Conservation (phyloP, 345 rosid genomes). For the Ceriops decandra region DNA sequence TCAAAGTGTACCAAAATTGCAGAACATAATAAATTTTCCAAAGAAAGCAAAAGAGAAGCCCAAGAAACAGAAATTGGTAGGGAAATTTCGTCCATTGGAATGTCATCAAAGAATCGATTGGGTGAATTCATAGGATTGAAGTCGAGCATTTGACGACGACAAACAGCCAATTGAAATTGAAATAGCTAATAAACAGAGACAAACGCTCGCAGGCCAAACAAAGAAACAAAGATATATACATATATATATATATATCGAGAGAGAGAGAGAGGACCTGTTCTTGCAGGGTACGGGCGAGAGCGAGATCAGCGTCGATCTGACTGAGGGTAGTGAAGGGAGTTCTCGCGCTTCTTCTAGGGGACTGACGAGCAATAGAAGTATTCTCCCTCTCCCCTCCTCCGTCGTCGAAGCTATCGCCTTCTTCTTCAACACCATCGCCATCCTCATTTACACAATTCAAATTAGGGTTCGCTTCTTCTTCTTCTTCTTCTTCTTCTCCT, state of each 20-base stretch:
- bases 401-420: slow-evolving; percentile 10
- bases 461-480: slow-evolving; percentile 27
- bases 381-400: neutral
- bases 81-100: too few species aligned
- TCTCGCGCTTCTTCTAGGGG: slow-evolving; percentile 54
- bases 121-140: neutral
- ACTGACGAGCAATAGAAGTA: slow-evolving; percentile 15
- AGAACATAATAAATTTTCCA: too few species aligned
- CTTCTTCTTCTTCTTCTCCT: neutral
- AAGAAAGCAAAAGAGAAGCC: too few species aligned
- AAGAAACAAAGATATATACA: neutral
- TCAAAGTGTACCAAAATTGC: too few species aligned
- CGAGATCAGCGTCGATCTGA: slow-evolving; percentile 93
- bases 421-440: slow-evolving; percentile 9
- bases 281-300: slow-evolving; percentile 89
- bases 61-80: too few species aligned
- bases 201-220: too few species aligned
- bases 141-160: too few species aligned
- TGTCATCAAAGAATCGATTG: neutral
- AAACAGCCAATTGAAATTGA: neutral
- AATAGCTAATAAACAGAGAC: neutral
- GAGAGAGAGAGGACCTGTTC: slow-evolving; percentile 56
- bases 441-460: slow-evolving; percentile 2
- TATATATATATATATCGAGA: too few species aligned
- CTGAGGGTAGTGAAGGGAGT: slow-evolving; percentile 82